Percentiles rank a stretch among this genome's conserved stretches.
Conservation (phyloP, 2,329 filamentous ascomycete genomes). For the Aureobasidium lini region DNA sequence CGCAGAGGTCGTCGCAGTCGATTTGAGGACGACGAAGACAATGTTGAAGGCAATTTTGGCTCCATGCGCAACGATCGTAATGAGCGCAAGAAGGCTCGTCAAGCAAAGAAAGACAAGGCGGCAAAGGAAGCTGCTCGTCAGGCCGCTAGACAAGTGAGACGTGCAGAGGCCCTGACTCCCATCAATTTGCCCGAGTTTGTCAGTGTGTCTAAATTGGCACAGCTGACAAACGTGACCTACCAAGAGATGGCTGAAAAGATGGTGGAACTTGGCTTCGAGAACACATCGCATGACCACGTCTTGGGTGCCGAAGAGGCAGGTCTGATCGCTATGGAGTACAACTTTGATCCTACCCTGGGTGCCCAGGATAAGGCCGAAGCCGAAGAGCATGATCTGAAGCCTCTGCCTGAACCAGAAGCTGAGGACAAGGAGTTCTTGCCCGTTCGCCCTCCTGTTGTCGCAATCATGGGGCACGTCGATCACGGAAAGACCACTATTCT, state of each 20-base stretch:
- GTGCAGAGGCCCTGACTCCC: slow-evolving; percentile 41
- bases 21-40: slow-evolving; percentile 9
- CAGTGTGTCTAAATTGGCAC: slow-evolving; percentile 73
- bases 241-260: slow-evolving; percentile 68
- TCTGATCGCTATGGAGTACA: slow-evolving; percentile 85
- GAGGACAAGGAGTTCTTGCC: slow-evolving; percentile 64
- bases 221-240: slow-evolving; percentile 62
- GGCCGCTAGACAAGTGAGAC: slow-evolving; percentile 19
- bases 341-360: slow-evolving; percentile 71
- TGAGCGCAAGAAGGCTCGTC: slow-evolving; percentile 20
- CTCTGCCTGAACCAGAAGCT: slow-evolving; percentile 46
- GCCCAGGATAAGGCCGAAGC: slow-evolving; percentile 44
- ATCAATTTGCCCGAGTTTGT: slow-evolving; percentile 88
- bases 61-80: slow-evolving; percentile 16
- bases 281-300: slow-evolving; percentile 72
- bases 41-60: slow-evolving; percentile 15
- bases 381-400: slow-evolving; percentile 62
- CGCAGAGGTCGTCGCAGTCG: slow-evolving; percentile 11
- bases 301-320: slow-evolving; percentile 86
- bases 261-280: slow-evolving; percentile 81
- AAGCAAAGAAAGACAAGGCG: slow-evolving; percentile 18
- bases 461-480: slow-evolving; percentile 99
- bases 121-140: slow-evolving; percentile 21
- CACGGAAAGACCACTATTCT: slow-evolving; percentile 96
- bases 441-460: slow-evolving; percentile 80